These are phyloP conservation scores for Nidula microcarpa DNA, from an alignment of 768 basidiomycete genomes.

Conservation along the genomic window DNA sequence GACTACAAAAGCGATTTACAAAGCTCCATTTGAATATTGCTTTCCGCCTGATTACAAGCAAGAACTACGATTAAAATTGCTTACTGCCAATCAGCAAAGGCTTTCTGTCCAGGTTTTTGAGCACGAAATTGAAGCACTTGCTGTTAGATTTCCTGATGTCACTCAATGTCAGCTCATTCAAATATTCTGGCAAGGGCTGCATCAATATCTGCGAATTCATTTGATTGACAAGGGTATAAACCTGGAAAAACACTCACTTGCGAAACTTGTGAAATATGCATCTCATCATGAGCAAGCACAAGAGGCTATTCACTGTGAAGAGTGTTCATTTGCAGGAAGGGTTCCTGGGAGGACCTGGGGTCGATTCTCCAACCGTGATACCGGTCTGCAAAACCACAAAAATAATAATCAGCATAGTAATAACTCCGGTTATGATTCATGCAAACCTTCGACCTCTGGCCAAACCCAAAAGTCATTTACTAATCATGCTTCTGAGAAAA, in stretches of 20 bases:
- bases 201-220: background rate
- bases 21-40: slow-evolving; percentile 8
- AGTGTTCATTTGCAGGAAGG: too few relatives aligned
- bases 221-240: background rate
- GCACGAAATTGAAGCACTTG: background rate
- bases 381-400: background rate
- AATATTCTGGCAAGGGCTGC: background rate
- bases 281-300: background rate
- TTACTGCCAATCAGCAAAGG: background rate
- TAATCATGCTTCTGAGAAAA: too few relatives aligned
- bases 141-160: background rate
- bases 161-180: background rate
- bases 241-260: background rate
- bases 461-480: too few relatives aligned
- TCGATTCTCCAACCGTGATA: background rate
- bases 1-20: background rate
- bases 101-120: background rate
- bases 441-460: too few relatives aligned
- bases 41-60: slow-evolving; percentile 7
- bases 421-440: too few relatives aligned
- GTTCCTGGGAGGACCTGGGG: background rate
- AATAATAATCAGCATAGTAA: background rate
- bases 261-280: background rate
- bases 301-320: too few relatives aligned
- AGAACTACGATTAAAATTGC: too few relatives aligned